Conservation (phyloP, 2,329 filamentous ascomycete species). For the Scytalidium lignicola region DNA sequence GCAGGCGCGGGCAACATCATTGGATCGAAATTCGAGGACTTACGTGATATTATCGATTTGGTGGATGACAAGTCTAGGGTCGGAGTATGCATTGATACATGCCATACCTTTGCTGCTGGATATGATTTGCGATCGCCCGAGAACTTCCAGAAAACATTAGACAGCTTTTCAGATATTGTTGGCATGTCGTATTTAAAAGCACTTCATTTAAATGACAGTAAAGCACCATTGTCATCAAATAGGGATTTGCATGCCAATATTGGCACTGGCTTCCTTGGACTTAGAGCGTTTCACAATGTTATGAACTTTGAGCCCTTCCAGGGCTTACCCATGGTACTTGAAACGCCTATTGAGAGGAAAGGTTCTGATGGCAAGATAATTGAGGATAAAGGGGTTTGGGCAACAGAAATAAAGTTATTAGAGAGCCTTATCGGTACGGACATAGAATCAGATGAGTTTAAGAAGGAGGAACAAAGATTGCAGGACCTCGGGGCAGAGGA, state of each 20-base stretch:
- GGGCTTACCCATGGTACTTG: constrained; percentile 82
- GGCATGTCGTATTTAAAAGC: constrained; percentile 77
- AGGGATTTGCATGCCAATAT: constrained; percentile 95
- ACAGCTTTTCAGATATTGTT: constrained; percentile 70
- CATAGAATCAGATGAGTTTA: constrained; percentile 67
- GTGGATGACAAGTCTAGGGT: constrained; percentile 79
- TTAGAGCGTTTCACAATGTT: constrained; percentile 84
- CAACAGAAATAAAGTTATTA: constrained; percentile 88
- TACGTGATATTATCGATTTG: constrained; percentile 74
- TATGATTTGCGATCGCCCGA: constrained; percentile 79
- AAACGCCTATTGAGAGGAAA: constrained; percentile 84
- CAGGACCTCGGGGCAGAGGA: constrained; percentile 65
- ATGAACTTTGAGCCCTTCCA: constrained; percentile 77
- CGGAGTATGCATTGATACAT: constrained; percentile 94
- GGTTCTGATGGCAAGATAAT: constrained; percentile 59
- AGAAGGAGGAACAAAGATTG: constrained; percentile 57
- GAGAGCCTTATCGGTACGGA: constrained; percentile 86
- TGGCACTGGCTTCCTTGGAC: constrained; percentile 85
- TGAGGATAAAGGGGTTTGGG: constrained; percentile 83
- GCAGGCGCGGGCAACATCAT: constrained; percentile 84
- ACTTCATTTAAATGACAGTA: constrained; percentile 92
- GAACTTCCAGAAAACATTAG: constrained; percentile 67
- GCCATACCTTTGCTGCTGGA: constrained; percentile 90
- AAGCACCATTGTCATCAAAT: constrained; percentile 76
- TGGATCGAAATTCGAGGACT: constrained; percentile 78